These are phyloP conservation scores for Scheffersomyces lignicola DNA, from an alignment of 1,139 yeast genomes.

Conservation along the genomic window DNA sequence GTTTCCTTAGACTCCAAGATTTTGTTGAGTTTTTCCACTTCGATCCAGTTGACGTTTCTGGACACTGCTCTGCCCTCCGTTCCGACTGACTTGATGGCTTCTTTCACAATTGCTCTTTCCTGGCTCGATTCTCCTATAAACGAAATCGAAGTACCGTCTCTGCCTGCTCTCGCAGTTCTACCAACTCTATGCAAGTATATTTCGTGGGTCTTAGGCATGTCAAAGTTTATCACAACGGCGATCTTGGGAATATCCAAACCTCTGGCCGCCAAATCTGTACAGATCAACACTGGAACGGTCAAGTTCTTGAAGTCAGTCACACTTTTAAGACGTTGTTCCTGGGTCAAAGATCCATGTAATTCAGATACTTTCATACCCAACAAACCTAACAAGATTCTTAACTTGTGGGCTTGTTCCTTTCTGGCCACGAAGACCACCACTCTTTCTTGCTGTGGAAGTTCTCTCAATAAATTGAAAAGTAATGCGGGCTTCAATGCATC, in stretches of 20 bases:
- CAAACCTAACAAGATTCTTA: slow-evolving; percentile 82
- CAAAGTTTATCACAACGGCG: slow-evolving; percentile 89
- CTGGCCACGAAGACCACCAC: slow-evolving; percentile 88
- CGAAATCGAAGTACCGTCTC: slow-evolving; percentile 90
- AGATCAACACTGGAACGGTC: slow-evolving; percentile 80
- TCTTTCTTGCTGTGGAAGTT: slow-evolving; percentile 66
- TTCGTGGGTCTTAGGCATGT: slow-evolving; percentile 92
- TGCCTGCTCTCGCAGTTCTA: slow-evolving; percentile 99
- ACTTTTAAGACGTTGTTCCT: slow-evolving; percentile 89
- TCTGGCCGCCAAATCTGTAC: slow-evolving; percentile 98
- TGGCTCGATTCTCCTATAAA: slow-evolving; percentile 87
- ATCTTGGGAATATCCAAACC: slow-evolving; percentile 98
- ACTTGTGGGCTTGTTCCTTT: slow-evolving; percentile 84
- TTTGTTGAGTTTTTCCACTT: slow-evolving; percentile 67
- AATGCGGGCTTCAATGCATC: slow-evolving; percentile 83
- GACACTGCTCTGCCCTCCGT: slow-evolving; percentile 71
- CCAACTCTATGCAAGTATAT: slow-evolving; percentile 96
- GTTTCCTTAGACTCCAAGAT: slow-evolving; percentile 59
- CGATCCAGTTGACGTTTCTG: slow-evolving; percentile 83
- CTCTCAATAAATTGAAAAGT: slow-evolving; percentile 66
- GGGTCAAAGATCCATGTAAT: slow-evolving; percentile 90
- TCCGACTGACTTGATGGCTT: slow-evolving; percentile 62
- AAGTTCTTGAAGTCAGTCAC: slow-evolving; percentile 80
- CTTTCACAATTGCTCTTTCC: slow-evolving; percentile 86
- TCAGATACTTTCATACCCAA: slow-evolving; percentile 88